Percentiles rank a stretch among this genome's conserved stretches.
phyloP scores from a whole-genome alignment of 2,329 filamentous ascomycete species.

The Nothophoma quercina region DNA sequence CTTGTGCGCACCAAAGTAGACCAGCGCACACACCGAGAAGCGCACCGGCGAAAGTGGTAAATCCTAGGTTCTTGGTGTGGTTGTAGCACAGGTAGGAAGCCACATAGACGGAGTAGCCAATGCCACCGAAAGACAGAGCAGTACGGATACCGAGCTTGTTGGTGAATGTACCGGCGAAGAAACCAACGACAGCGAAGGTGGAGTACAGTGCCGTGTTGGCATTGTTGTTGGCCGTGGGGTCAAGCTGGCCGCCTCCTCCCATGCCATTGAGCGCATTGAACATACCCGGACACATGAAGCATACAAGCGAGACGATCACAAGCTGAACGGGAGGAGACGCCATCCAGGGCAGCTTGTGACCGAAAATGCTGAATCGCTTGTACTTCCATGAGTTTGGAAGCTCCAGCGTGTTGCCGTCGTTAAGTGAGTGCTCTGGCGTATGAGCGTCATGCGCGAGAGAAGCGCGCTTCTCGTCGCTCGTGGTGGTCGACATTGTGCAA shows the following conservation, averaged over 20 bases:
- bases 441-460: conserved; percentile 33
- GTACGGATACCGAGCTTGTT: conserved; percentile 76
- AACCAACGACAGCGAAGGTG: conserved; percentile 71
- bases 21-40: conserved; percentile 81
- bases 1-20: conserved; percentile 82
- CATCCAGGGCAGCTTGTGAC: conserved; percentile 56
- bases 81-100: conserved; percentile 74
- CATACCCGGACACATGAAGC: conserved; percentile 64
- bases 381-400: conserved; percentile 59
- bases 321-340: conserved; percentile 59
- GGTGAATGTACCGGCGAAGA: conserved; percentile 74
- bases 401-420: conserved; percentile 42
- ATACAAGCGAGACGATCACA: conserved; percentile 59
- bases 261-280: conserved; percentile 62
- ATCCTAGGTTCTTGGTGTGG: conserved; percentile 72
- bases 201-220: conserved; percentile 76
- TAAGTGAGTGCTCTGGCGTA: conserved; percentile 41
- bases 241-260: conserved; percentile 59
- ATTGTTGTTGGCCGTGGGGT: conserved; percentile 66
- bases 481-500: conserved; percentile 36
- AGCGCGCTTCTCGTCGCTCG: conserved; percentile 30
- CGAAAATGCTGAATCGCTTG: conserved; percentile 51
- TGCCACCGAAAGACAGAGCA: conserved; percentile 74
- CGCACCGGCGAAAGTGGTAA: conserved; percentile 78
- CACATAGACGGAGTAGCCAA: conserved; percentile 80